Evolutionary conservation across 495 filamentous ascomycete genomes (phyloP).

Genomic region (Aspergillus diversus): DNA sequence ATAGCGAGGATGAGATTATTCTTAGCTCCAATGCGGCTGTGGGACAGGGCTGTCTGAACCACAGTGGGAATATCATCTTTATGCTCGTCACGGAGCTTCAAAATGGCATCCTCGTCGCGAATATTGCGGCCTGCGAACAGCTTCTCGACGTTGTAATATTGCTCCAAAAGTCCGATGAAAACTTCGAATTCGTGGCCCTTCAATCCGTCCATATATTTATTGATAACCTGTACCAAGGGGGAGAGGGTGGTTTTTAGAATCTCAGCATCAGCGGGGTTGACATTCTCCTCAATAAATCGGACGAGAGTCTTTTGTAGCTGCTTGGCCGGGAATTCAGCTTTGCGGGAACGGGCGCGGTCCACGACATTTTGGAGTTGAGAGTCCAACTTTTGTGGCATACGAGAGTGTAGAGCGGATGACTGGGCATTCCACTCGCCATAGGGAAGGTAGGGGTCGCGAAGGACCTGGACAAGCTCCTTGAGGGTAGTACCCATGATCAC

Average conservation of each 20-base stretch:
- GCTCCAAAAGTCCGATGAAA: conserved; percentile 74
- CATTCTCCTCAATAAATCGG: conserved; percentile 89
- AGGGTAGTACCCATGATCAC: conserved; percentile 90
- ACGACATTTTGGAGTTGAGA: conserved; percentile 77
- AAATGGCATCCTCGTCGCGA: conserved; percentile 92
- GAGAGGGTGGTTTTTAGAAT: conserved; percentile 72
- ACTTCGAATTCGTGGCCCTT: conserved; percentile 88
- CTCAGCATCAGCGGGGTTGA: conserved; percentile 67
- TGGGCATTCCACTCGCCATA: conserved; percentile 97
- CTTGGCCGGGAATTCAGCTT: conserved; percentile 90
- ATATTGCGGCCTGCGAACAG: conserved; percentile 82
- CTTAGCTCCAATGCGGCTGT: conserved; percentile 89
- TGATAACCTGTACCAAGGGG: conserved; percentile 81
- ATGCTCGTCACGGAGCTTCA: conserved; percentile 93
- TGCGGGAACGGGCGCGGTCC: conserved; percentile 75
- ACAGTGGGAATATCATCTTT: conserved; percentile 86
- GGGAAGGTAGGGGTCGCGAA: conserved; percentile 86
- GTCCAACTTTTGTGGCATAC: conserved; percentile 95
- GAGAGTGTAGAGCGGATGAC: conserved; percentile 89
- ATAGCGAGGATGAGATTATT: conserved; percentile 93
- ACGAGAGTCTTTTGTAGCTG: conserved; percentile 78
- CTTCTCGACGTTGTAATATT: conserved; percentile 81
- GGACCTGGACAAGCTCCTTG: conserved; percentile 86
- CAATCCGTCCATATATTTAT: conserved; percentile 82
- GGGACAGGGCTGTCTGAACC: conserved; percentile 86